A percentile compares a stretch with the other conserved stretches of the same genome.
Conservation (phyloP, 83 land plant species). For the Larix sibirica region DNA sequence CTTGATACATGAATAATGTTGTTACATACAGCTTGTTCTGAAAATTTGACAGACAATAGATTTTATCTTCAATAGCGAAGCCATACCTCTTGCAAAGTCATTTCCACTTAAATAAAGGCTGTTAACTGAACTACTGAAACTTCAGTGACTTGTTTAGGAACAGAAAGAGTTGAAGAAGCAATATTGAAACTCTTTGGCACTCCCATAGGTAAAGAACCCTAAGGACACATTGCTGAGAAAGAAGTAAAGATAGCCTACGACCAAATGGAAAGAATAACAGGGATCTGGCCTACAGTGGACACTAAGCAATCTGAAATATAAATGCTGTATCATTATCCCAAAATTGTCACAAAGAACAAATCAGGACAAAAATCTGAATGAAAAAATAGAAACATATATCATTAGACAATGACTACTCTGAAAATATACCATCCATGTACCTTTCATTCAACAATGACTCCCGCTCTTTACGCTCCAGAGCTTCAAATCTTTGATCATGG, state of each 20-base stretch:
- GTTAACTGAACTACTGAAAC: too few relatives aligned
- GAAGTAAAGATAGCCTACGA: neutral
- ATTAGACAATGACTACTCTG: neutral
- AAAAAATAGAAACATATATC: neutral
- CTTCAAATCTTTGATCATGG: conserved; percentile 76
- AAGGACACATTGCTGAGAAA: neutral
- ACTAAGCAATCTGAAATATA: neutral
- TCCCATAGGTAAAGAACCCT: too few relatives aligned
- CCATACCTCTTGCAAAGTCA: neutral
- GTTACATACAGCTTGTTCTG: neutral
- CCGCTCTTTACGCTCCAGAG: conserved; percentile 89
- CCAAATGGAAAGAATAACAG: too few relatives aligned
- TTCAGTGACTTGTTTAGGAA: too few relatives aligned
- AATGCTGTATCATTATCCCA: neutral
- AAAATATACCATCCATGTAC: conserved; percentile 25
- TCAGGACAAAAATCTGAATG: neutral
- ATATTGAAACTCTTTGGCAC: too few relatives aligned
- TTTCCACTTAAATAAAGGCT: neutral
- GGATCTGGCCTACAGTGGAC: neutral
- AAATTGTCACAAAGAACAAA: neutral
- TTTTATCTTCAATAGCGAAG: neutral
- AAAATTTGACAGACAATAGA: neutral
- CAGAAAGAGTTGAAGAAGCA: too few relatives aligned
- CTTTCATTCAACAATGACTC: conserved; percentile 86
- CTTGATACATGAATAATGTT: neutral